These are phyloP conservation scores for Trametes sp. DNA, from an alignment of 1,284 basidiomycete genomes.

Conservation along the genomic window DNA sequence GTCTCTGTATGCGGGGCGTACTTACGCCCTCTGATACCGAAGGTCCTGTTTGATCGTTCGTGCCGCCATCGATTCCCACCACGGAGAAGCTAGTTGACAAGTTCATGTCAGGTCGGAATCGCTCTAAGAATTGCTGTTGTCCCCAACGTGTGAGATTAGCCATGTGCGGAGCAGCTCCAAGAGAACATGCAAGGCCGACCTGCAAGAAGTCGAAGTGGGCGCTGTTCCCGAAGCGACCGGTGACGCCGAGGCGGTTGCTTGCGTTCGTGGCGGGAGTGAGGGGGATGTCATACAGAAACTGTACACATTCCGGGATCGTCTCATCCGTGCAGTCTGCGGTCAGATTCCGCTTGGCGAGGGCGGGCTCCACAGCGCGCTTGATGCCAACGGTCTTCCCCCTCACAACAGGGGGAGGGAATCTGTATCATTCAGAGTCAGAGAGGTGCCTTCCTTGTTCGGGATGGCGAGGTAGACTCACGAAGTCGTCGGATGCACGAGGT, in stretches of 20 bases:
- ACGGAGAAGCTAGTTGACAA: constrained; percentile 38
- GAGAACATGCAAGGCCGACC: constrained; percentile 33
- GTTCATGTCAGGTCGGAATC: constrained; percentile 58
- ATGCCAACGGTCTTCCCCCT: not conserved
- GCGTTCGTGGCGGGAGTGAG: constrained; percentile 53
- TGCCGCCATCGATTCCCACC: constrained; percentile 55
- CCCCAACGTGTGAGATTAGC: too few species aligned
- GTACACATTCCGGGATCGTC: constrained; percentile 62
- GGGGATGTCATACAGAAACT: constrained; percentile 56
- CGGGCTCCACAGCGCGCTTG: constrained; percentile 7
- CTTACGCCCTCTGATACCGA: constrained; percentile 56
- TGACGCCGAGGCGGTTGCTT: constrained; percentile 59
- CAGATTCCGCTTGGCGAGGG: constrained; percentile 16
- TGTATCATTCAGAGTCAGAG: not conserved
- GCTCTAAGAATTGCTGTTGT: constrained; percentile 54
- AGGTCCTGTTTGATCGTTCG: constrained; percentile 46
- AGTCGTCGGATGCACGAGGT: constrained; percentile 50
- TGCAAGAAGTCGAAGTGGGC: constrained; percentile 57
- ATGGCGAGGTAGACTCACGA: constrained; percentile 32
- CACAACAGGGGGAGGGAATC: constrained; percentile 6
- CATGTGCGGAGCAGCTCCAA: too few species aligned
- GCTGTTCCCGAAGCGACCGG: constrained; percentile 61
- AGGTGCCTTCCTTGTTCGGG: not conserved
- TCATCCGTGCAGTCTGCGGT: constrained; percentile 45
- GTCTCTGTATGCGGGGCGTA: not conserved